Base-by-base conservation (phyloP, 1,284 basidiomycete species). In the Fomitiporia mediterranea region DNA sequence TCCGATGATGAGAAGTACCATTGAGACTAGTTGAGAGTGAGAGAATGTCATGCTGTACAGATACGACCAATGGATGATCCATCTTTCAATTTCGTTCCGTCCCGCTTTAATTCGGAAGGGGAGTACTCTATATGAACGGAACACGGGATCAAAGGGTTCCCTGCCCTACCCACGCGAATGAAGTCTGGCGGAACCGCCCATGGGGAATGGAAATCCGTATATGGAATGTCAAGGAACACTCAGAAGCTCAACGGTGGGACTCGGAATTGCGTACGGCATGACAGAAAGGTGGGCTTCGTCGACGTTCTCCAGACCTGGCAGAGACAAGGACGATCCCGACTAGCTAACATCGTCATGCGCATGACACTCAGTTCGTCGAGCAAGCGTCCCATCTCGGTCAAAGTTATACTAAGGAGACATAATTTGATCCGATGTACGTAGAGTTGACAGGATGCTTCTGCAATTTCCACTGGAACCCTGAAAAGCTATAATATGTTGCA, bases 111-210 rank as follows among this genome's bases (percentile, higher is more conserved):
- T 48, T 32, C 46, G n/a, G 49, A 5, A 27, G 15, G 21, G 8
- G 2, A 39, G 23, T 39, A 37, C 17, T 46, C 40, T 47, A 47
- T 46, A 54, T 54, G 53, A 38, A 38, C 53, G 53, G 53, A 47
- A 54, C 43, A 38, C 53, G 53, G 53, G 28, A 54, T 54, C 53
- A 44, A 27, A 54, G 44, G 27, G 27, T 38, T 19, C 53, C 43
- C 17, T 30, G 19, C 37, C 21, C 23, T 6, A 47, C 44, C 43
- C 43, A 47, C 43, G 32, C 32, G 42, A 54, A 54, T 39, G 37
- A 47, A 27, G 11, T 30, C 44, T n/a, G 32, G 19, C 53, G 53
- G 53, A 47, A 30, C 53, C 53, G 53, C 23, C 21, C 5, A 23
- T n/a, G 48, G 53, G 43, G 43, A 54, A 54, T 17, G 13, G 8